Base-by-base conservation (phyloP, 1,284 basidiomycete species). In the Porogramme epimiltina region DNA sequence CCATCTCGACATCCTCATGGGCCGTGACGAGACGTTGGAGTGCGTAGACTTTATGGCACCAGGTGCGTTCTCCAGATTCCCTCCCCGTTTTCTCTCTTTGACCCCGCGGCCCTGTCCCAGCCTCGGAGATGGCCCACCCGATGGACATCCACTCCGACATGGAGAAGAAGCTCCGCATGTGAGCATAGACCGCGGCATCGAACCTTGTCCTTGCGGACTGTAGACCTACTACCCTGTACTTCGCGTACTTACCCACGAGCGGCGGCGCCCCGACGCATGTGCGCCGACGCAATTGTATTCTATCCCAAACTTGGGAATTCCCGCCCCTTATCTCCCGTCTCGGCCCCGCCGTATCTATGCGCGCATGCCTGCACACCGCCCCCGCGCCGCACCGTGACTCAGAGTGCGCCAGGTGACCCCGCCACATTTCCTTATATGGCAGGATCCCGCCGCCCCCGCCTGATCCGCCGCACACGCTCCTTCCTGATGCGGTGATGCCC, bases 1-100 rank as follows among this genome's bases (percentile, higher is more conserved):
- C 42, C 87, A 91, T 60, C 82, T 95, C 26, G 95, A 98, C 69
- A 92, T 97, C 61, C 73, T 98, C 47, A 89, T 91, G 82, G 95
- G 95, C 41, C 84, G 87, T 22, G 95, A 98, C 67, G 92, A 95
- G 70, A 77, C 72, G 18, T 76, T 97, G 48, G 87, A 89, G 15
- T 60, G 58, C 37, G 59, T 58, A 11, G 67, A 69, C 59, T 69
- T 69, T 45, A 69, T 69, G 66, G 64, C 61, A 56, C 60, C 65
- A 43, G 81, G 90, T 90, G 59, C 40, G 80, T 72, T 37, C 45
- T 45, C 33, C 39, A n/a, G n/a, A n/a, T 18, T 8, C 33, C 33
- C 18, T 10, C n/a, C 26, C 37, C 22, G 36, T 8, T 19, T 34
- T 39, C 23, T 37, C 47, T 49, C 20, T 37, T 42, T n/a, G 13